Evolutionary conservation across 2,329 filamentous ascomycete genomes (phyloP).

Genomic region (Trichophyton simii): DNA sequence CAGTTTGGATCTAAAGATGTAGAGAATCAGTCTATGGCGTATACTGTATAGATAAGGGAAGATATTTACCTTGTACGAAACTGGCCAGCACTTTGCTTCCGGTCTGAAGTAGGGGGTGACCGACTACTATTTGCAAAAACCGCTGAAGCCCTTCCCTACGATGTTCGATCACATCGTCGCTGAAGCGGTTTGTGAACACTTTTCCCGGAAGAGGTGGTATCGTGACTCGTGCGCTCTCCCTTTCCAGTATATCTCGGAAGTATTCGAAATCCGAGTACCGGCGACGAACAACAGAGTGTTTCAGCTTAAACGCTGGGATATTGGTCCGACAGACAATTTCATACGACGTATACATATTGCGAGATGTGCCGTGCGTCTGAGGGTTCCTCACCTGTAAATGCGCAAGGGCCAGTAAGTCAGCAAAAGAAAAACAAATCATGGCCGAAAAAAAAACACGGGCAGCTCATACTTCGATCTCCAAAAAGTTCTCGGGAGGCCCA

Average conservation of each 20-base stretch:
- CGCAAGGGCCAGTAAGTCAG: conserved; percentile 12
- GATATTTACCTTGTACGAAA: conserved; percentile 75
- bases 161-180: conserved; percentile 95
- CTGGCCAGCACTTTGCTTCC: conserved; percentile 92
- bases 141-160: conserved; percentile 81
- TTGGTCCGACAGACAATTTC: conserved; percentile 97
- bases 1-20: conserved; percentile 44
- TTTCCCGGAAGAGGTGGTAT: conserved; percentile 94
- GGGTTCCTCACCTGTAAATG: conserved; percentile 69
- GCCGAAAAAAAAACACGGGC: too few relatives aligned
- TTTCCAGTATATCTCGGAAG: conserved; percentile 94
- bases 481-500: conserved; percentile 93
- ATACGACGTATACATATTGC: conserved; percentile 97
- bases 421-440: not conserved
- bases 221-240: conserved; percentile 83
- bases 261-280: conserved; percentile 98
- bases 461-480: conserved; percentile 71
- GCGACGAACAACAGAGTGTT: conserved; percentile 72
- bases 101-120: conserved; percentile 90
- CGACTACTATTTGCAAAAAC: conserved; percentile 94
- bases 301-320: conserved; percentile 96
- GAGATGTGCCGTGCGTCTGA: conserved; percentile 84
- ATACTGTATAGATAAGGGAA: not conserved
- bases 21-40: not conserved
- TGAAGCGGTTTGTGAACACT: conserved; percentile 96